Conservation (phyloP, 2,329 filamentous ascomycete species). For the Hypoxylon sp. region DNA sequence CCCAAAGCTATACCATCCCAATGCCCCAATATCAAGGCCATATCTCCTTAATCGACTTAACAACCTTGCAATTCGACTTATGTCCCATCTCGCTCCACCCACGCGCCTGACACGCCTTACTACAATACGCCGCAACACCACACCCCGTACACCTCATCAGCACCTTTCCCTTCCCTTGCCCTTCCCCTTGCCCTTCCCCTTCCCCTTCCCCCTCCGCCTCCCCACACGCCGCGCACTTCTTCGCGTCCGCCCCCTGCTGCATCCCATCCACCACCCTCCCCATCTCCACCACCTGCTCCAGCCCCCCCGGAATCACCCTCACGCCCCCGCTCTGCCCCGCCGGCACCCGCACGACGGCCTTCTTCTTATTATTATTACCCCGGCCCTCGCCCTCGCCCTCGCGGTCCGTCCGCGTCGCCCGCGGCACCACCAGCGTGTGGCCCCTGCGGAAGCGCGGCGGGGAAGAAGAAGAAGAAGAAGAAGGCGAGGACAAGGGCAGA, state of each 20-base stretch:
- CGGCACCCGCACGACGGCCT: slow-evolving; percentile 55
- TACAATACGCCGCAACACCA: slow-evolving; percentile 58
- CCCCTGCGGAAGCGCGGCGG: slow-evolving; percentile 58
- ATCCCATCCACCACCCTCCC: slow-evolving; percentile 34
- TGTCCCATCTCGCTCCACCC: slow-evolving; percentile 58
- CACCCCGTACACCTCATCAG: slow-evolving; percentile 59
- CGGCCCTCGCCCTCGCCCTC: slow-evolving; percentile 47
- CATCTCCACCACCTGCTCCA: slow-evolving; percentile 46
- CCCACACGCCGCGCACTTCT: slow-evolving; percentile 46
- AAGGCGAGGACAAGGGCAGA: too few relatives aligned
- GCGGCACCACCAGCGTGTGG: slow-evolving; percentile 54
- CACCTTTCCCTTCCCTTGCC: slow-evolving; percentile 8
- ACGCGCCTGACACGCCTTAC: slow-evolving; percentile 59
- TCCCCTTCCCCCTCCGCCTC: slow-evolving; percentile 41
- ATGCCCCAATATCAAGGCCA: slow-evolving; percentile 50
- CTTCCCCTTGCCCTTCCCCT: too few relatives aligned
- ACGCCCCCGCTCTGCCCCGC: slow-evolving; percentile 51
- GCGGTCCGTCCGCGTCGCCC: slow-evolving; percentile 52
- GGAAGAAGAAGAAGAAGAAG: too few relatives aligned
- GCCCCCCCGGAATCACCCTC: slow-evolving; percentile 42
- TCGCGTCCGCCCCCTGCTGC: slow-evolving; percentile 10
- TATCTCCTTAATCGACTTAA: slow-evolving; percentile 55
- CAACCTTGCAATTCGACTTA: slow-evolving; percentile 58
- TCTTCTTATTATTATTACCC: too few relatives aligned
- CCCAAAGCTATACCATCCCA: neutral